These are phyloP conservation scores for Coemansia sp. DNA, from an alignment of 192 early-diverging fungal species.

Conservation along the genomic window DNA sequence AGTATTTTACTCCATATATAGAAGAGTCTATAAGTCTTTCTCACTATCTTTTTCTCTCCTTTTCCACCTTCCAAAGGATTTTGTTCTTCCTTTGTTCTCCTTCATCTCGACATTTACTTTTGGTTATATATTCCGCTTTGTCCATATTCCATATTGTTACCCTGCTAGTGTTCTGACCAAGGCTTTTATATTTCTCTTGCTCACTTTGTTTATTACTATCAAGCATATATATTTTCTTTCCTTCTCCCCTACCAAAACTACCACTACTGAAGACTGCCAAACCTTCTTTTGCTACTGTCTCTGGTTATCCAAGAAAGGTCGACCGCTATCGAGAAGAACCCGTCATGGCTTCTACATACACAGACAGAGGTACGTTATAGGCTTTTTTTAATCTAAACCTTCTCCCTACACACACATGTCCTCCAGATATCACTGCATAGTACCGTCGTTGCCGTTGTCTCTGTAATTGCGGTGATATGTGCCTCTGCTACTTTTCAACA, in stretches of 20 bases:
- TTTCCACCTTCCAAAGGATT: conserved; percentile 4
- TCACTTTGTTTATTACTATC: background rate
- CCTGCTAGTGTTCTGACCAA: background rate
- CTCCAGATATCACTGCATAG: background rate
- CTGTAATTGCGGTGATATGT: background rate
- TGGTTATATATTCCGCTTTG: background rate
- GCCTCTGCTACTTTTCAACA: background rate
- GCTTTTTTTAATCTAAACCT: background rate
- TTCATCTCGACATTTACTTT: background rate
- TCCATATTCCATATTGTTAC: background rate
- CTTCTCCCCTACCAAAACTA: background rate
- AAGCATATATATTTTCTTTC: background rate
- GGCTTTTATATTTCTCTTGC: background rate
- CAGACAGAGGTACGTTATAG: conserved; percentile 40
- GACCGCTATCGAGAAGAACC: background rate
- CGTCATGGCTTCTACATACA: conserved; percentile 21
- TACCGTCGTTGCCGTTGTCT: background rate
- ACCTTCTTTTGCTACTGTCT: background rate
- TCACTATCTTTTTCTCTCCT: conserved; percentile 11
- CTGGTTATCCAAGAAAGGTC: background rate
- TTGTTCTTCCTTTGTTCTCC: conserved; percentile 13
- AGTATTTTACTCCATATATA: conserved; percentile 8
- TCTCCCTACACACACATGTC: background rate
- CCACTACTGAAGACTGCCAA: background rate
- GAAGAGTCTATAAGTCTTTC: conserved; percentile 9